Evolutionary conservation across 306 rosid species (phyloP).

Genomic region (Acacia acuminata): DNA sequence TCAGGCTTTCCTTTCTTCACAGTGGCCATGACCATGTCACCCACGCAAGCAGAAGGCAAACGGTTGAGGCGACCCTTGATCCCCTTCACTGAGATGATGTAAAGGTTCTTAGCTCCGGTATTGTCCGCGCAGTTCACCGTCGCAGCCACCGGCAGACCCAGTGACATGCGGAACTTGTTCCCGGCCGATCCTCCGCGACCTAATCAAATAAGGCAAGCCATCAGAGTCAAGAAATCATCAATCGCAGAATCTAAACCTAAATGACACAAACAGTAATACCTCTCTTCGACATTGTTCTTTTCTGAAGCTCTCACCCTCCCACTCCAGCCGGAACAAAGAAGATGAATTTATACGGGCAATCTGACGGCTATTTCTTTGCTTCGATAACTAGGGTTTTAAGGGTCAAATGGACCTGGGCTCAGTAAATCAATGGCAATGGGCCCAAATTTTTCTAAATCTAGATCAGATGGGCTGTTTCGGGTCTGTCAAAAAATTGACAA

Average conservation of each 20-base stretch:
- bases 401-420: not conserved
- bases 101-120: slow-evolving; percentile 91
- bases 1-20: slow-evolving; percentile 93
- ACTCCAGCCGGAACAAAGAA: not conserved
- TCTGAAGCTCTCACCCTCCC: not conserved
- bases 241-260: not conserved
- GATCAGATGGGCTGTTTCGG: not conserved
- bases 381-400: not conserved
- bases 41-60: slow-evolving; percentile 88
- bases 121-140: slow-evolving; percentile 92
- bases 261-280: slow-evolving; percentile 21
- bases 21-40: slow-evolving; percentile 97
- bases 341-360: not conserved
- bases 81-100: slow-evolving; percentile 88
- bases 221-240: not conserved
- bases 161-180: slow-evolving; percentile 89
- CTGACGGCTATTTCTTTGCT: not conserved
- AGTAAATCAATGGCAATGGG: not conserved
- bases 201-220: not conserved
- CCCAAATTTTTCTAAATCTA: not conserved
- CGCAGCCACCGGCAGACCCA: slow-evolving; percentile 96
- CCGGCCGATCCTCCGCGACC: slow-evolving; percentile 94
- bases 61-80: slow-evolving; percentile 87
- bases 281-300: slow-evolving; percentile 61
- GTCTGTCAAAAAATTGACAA: not conserved